Base-by-base conservation (phyloP, 495 filamentous ascomycete genomes). In the Terfezia boudieri region DNA sequence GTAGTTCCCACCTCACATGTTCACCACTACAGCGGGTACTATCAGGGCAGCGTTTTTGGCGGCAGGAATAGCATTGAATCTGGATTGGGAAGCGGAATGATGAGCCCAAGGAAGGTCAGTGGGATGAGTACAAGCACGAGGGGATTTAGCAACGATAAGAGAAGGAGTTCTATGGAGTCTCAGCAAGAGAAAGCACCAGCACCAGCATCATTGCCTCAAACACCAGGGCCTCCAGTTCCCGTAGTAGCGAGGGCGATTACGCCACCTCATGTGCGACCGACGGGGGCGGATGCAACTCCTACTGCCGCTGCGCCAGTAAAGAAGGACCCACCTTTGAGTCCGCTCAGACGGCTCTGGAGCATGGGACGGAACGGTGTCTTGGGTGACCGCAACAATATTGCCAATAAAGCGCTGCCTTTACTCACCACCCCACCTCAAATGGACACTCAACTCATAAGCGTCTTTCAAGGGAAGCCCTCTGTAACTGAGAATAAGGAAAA, bases 1-100 rank as follows among this genome's bases (percentile, higher is more conserved):
- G 84, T 95, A 4, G 70, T 95, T 49, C 88, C 87, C 0, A 67
- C 72, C n/a, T 73, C 73, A 23, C 58, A 46, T 6, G 66, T 60
- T 48, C 49, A 50, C 8, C 57, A 46, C 41, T 46, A 46, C 58
- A 12, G 60, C 59, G 7, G 55, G 51, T 66, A 66, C 53, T 64
- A 65, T 9, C 43, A 64, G 51, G 56, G 57, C 23, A 67, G 66
- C 36, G 41, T 46, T 20, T 46, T 46, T 46, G 41, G 41, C 41
- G 41, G 41, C 58, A 63, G 9, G 67, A 66, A 11, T 55, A 41
- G n/a, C 9, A 17, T 37, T 16, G 52, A 43, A 17, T 53, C 22
- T 23, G 8, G n/a, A 10, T 20, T 10, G 35, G 52, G 36, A 10
- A 23, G 52, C 0, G 23, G 51, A 43, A 58, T 6, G 32, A 55